Evolutionary conservation across 208 protist species (phyloP).

Genomic region (Acanthamoeba sp.): DNA sequence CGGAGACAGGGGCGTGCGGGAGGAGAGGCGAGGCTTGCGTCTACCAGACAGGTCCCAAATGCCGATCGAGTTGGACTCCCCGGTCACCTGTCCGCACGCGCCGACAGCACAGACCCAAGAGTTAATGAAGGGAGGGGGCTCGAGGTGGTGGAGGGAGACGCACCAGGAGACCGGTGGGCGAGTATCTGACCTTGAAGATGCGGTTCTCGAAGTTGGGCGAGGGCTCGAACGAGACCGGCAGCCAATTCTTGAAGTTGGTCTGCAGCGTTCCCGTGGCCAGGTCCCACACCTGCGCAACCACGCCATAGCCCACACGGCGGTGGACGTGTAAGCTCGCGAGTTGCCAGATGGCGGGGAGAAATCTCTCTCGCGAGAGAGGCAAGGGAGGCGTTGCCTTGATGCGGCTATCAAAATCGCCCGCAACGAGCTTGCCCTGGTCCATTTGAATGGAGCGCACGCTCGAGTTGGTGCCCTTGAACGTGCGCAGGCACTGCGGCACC

Average conservation of each 20-base stretch:
- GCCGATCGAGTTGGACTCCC: constrained; percentile 29
- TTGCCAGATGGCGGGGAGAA: too few relatives aligned
- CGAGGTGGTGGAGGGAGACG: neutral
- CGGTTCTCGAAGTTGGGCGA: constrained; percentile 31
- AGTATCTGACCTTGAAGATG: constrained; percentile 54
- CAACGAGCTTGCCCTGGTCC: constrained; percentile 21
- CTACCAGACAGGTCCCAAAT: constrained; percentile 5
- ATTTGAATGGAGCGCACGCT: constrained; percentile 11
- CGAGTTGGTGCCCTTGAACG: neutral
- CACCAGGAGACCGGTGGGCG: neutral
- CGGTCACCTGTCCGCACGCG: neutral
- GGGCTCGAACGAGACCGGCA: neutral
- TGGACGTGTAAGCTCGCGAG: too few relatives aligned
- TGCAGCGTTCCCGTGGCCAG: neutral
- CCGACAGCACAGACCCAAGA: neutral
- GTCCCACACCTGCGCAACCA: constrained; percentile 4
- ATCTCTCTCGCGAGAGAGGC: neutral
- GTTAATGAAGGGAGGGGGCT: neutral
- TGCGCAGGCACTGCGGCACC: neutral
- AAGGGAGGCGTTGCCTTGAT: neutral
- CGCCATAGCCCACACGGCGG: too few relatives aligned
- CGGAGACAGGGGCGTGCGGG: too few relatives aligned
- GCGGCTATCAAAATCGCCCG: constrained; percentile 22
- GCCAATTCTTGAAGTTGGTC: constrained; percentile 56
- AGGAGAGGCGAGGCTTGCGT: neutral